Base-by-base conservation (phyloP, 768 basidiomycete genomes). In the Plicaturopsis crispa region DNA sequence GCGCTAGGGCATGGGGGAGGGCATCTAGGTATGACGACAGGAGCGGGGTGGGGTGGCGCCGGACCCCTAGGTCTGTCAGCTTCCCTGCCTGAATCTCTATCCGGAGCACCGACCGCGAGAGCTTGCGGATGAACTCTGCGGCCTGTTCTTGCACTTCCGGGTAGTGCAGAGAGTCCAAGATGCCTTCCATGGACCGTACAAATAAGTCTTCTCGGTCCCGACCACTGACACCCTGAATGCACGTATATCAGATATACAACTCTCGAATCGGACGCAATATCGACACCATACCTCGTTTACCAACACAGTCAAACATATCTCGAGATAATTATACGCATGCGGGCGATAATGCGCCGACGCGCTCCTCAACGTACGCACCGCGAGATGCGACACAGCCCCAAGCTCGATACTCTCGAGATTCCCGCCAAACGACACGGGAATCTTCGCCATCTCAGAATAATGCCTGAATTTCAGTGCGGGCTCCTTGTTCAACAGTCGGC, bases 401-500 rank as follows among this genome's bases (percentile, higher is more conserved):
- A 97, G 62, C 14, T 84, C 76, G 21, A 96, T 67, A 41, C 61
- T 70, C 47, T 80, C 75, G 12, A 61, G 53, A 23, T 70, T 72
- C 13, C 84, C 84, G 16, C 73, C 73, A 49, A 97, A 92, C 5
- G 82, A 81, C 28, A 98, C 62, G 1, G 72, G 59, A 32, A 88
- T 63, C 48, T 73, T 79, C 2, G 90, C 78, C 2, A 82, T 69
- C 23, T 86, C 77, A 0, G 81, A 79, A 45, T 78, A 73, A 34
- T 80, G 67, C 8, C 72, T 73, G 57, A 81, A 94, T 24, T 73
- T 71, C 36, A 99, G 62, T 16, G 74, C 57, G 1, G 88, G 84
- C 35, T 92, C 85, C 45, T 84, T 83, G 41, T 81, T 77, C 41
- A 96, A 65, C 42, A 97, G 69, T 28, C 86, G 77, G 19, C 96